Base-by-base conservation (phyloP, 768 basidiomycete species). In the Suillus lakei region DNA sequence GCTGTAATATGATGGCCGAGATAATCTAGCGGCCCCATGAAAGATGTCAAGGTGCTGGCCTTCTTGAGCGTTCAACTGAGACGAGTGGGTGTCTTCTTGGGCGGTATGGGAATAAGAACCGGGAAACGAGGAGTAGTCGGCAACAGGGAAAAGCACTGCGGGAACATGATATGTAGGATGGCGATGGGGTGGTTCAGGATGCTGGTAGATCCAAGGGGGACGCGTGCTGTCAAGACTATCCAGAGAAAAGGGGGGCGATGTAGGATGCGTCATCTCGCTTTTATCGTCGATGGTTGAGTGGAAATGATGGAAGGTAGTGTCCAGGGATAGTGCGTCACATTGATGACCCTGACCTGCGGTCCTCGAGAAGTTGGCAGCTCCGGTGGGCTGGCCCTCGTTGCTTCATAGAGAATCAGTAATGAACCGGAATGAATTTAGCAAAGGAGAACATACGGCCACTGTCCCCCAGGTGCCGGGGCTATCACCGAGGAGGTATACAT, bases 181-280 rank as follows among this genome's bases (percentile, higher is more conserved):
- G 41, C 1, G 23, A 12, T 38, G 9, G n/a, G 6, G 16, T 18
- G 1, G 18, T 39, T 26, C 56, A 39, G 15, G 18, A 41, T 41
- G 26, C 4, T 41, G 58, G 39, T 28, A 30, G 26, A 41, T 30
- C 39, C 38, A 28, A 18, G 58, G 18, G 18, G 58, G 18, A 9
- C 26, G 39, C 1, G 26, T 18, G 39, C 58, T 39, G 26, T 41
- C 26, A 28, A 41, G 5, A 41, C 9, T 41, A 59, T 59, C 58
- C 28, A 41, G 58, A 21, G 38, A 41, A 59, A 59, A 41, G 26
- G 39, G 39, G 18, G 58, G 58, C 18, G 58, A 58, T 28, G 56
- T 58, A 58, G 56, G 38, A 38, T 39, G 38, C 16, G 38, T 58
- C 23, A 58, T 18, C 18, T 32, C 53, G 32, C 5, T 54, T 0